These are phyloP conservation scores for Hyphopichia homilentoma DNA, from an alignment of 805 yeast species.

Conservation along the genomic window DNA sequence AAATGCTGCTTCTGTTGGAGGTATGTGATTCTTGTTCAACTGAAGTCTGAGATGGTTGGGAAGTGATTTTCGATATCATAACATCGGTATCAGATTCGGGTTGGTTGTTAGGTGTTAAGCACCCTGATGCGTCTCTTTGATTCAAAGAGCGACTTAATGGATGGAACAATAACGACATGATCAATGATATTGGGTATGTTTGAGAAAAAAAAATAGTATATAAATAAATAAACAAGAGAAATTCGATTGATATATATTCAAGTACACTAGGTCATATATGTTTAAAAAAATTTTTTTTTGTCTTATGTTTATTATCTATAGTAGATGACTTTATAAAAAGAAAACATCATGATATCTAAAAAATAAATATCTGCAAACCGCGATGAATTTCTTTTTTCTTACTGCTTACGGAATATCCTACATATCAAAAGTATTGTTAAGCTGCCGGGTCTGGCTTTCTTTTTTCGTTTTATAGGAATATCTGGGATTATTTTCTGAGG, in stretches of 20 bases:
- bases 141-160: conserved; percentile 27
- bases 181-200: not conserved
- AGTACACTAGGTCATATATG: conserved; percentile 2
- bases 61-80: conserved; percentile 1
- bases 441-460: no score
- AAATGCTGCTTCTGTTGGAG: conserved; percentile 20
- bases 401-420: no score
- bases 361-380: conserved; percentile 4
- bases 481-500: no score
- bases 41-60: conserved; percentile 2
- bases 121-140: conserved; percentile 24
- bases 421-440: no score
- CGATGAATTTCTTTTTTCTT: conserved; percentile 6
- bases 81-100: not conserved
- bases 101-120: conserved; percentile 27
- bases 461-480: no score
- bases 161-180: conserved; percentile 30
- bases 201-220: not conserved
- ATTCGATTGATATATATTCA: no score
- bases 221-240: no score
- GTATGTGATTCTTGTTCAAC: not conserved
- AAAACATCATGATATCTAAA: no score
- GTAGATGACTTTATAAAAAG: conserved; percentile 2
- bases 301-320: conserved; percentile 1
- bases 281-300: not conserved